These are phyloP conservation scores for Nissolia schottii DNA, from an alignment of 306 rosid species.

Conservation along the genomic window DNA sequence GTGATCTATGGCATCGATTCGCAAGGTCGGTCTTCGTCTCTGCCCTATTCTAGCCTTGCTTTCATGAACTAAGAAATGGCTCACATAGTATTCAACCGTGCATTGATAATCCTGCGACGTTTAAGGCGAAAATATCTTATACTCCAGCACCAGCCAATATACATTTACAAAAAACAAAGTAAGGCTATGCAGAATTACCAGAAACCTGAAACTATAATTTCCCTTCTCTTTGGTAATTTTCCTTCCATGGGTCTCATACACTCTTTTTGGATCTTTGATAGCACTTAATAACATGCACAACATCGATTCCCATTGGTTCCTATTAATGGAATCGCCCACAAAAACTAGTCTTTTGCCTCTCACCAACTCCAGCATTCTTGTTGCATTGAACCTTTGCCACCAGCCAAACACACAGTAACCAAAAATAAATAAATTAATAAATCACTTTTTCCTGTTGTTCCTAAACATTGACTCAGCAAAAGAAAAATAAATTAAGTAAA, in stretches of 20 bases:
- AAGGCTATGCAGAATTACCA: slow-evolving; percentile 51
- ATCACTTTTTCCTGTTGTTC: not conserved
- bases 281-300: slow-evolving; percentile 74
- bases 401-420: slow-evolving; percentile 20
- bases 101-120: slow-evolving; percentile 72
- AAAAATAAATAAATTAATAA: not conserved
- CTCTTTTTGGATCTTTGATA: slow-evolving; percentile 68
- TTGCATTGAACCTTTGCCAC: slow-evolving; percentile 78
- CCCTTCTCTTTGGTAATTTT: slow-evolving; percentile 81
- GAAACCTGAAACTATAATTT: slow-evolving; percentile 76
- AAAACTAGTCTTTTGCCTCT: slow-evolving; percentile 93
- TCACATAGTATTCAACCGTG: slow-evolving; percentile 76
- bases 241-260: slow-evolving; percentile 71
- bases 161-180: slow-evolving; percentile 2
- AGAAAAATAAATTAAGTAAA: not conserved
- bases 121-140: not conserved
- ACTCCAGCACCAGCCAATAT: not conserved
- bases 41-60: slow-evolving; percentile 76
- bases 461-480: not conserved
- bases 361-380: slow-evolving; percentile 77
- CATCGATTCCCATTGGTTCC: slow-evolving; percentile 98
- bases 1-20: slow-evolving; percentile 76
- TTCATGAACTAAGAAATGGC: slow-evolving; percentile 85
- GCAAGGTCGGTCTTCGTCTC: slow-evolving; percentile 60
- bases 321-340: slow-evolving; percentile 91